Evolutionary conservation across 306 rosid species (phyloP).

Genomic region (Quercus rubra): DNA sequence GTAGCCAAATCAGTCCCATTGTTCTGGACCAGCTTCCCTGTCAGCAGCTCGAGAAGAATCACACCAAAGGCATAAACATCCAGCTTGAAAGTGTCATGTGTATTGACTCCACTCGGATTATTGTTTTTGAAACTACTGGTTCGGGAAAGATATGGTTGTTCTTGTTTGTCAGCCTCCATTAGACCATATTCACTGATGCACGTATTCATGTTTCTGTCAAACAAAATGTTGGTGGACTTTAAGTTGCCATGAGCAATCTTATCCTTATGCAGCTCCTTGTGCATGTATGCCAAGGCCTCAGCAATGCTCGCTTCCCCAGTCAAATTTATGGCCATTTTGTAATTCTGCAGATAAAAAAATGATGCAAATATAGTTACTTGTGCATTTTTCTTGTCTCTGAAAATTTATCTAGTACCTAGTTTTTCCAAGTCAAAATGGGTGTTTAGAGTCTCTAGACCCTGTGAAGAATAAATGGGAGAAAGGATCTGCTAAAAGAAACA

Average conservation of each 20-base stretch:
- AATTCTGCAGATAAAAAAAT: conserved; percentile 37
- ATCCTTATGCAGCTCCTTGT: conserved; percentile 43
- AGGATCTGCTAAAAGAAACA: not conserved
- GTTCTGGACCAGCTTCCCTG: conserved; percentile 60
- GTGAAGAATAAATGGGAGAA: not conserved
- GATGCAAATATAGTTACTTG: not conserved
- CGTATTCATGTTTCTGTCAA: conserved; percentile 57
- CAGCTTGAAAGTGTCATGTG: conserved; percentile 36
- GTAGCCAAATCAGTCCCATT: conserved; percentile 55
- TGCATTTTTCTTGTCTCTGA: not conserved
- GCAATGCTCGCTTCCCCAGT: conserved; percentile 60
- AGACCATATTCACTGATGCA: conserved; percentile 69
- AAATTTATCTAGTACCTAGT: no score
- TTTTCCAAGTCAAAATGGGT: no score
- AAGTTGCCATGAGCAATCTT: conserved; percentile 65
- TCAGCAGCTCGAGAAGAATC: conserved; percentile 65
- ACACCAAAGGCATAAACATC: conserved; percentile 65
- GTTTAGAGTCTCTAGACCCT: not conserved
- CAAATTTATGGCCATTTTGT: conserved; percentile 38
- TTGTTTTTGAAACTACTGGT: conserved; percentile 18
- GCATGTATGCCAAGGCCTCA: conserved; percentile 61
- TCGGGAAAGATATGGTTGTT: conserved; percentile 6
- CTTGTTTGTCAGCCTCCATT: conserved; percentile 45
- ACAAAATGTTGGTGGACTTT: conserved; percentile 67
- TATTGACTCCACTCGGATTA: conserved; percentile 7